A percentile compares a stretch with the other conserved stretches of the same genome.
Evolutionary conservation across 2,329 filamentous ascomycete genomes (phyloP).

Genomic region (Coniochaeta prunicola): DNA sequence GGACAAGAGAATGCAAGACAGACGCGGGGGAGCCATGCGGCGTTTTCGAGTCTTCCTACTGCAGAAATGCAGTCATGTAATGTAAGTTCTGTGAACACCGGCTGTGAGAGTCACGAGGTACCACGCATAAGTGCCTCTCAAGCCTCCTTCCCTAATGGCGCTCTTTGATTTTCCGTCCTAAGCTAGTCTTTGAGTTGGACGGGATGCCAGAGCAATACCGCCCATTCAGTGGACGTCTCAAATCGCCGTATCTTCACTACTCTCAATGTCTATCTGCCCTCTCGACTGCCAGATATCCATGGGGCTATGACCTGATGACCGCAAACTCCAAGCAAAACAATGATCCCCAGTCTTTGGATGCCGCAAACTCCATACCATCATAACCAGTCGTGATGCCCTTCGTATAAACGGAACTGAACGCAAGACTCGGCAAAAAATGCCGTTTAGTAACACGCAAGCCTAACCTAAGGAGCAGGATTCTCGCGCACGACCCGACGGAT

Average conservation of each 20-base stretch:
- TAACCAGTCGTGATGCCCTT: neutral
- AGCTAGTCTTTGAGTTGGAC: neutral
- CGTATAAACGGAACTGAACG: neutral
- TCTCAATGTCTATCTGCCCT: neutral
- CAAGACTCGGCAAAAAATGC: neutral
- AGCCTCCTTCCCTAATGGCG: neutral
- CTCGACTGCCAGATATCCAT: neutral
- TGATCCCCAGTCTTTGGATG: neutral
- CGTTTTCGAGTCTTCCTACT: neutral
- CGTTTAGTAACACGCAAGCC: neutral
- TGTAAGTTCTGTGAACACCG: neutral
- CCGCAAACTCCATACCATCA: constrained; percentile 2
- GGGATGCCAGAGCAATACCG: neutral
- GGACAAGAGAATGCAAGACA: neutral
- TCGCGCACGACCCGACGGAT: constrained; percentile 82
- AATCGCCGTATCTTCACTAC: neutral
- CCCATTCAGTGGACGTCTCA: neutral
- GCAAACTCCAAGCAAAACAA: constrained; percentile 2
- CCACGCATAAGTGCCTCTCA: neutral
- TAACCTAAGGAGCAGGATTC: constrained; percentile 65
- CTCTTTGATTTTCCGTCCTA: neutral
- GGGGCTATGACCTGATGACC: neutral
- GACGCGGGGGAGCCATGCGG: neutral
- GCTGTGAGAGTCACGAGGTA: neutral
- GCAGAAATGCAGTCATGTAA: neutral